These are phyloP conservation scores for carrot (Daucus carota) DNA, from an alignment of 129 eudicot species.

Conservation along the genomic window DNA sequence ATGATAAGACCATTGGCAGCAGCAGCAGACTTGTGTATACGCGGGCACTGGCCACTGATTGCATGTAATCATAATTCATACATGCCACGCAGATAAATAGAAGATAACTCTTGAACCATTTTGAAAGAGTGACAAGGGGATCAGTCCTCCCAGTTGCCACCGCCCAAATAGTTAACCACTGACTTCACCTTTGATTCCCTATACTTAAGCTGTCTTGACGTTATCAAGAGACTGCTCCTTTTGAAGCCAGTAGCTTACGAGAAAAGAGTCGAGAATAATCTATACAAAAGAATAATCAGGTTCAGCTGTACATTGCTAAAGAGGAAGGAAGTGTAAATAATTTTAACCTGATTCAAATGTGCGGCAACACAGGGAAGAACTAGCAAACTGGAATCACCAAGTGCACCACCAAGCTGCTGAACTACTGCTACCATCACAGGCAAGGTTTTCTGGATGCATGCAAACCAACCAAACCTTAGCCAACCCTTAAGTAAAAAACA, in stretches of 20 bases:
- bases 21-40: neutral
- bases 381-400: slow-evolving; percentile 77
- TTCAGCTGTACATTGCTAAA: neutral
- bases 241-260: slow-evolving; percentile 51
- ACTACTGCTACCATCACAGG: slow-evolving; percentile 91
- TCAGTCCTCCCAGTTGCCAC: neutral
- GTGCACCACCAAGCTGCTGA: slow-evolving; percentile 72
- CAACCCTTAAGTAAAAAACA: neutral
- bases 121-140: neutral
- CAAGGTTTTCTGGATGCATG: slow-evolving; percentile 62
- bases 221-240: slow-evolving; percentile 23
- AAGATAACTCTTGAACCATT: neutral
- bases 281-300: slow-evolving; percentile 22
- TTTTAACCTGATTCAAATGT: slow-evolving; percentile 75
- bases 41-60: neutral
- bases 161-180: neutral
- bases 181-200: neutral
- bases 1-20: neutral
- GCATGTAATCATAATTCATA: neutral
- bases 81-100: neutral
- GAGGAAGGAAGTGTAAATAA: neutral
- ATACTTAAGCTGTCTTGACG: slow-evolving; percentile 29
- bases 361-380: slow-evolving; percentile 93
- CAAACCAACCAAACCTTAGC: slow-evolving; percentile 10
- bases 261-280: slow-evolving; percentile 81